Evolutionary conservation across 495 filamentous ascomycete species (phyloP), one percentile per base, ranked within the genome.

Genomic region (Parachaetomium inaequale): DNA sequence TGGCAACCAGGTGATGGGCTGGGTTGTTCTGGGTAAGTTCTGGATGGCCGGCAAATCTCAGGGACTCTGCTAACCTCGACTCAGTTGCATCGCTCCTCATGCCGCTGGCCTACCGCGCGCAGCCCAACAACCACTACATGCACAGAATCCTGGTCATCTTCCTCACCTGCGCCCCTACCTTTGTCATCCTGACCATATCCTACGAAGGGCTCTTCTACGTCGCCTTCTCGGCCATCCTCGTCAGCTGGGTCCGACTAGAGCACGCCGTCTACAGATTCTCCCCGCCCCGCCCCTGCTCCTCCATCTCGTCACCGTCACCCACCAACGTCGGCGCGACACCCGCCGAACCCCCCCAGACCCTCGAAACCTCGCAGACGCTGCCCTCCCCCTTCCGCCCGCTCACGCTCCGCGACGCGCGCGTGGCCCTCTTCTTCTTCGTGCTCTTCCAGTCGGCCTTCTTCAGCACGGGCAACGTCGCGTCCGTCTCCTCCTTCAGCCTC

Each of bases 191-290:
- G 62, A 96, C 92, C 26, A 98, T 97, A 72, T 96, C 92, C 19
- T 99, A 96, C 79, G 95, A 99, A 73, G 94, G 95, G 0, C 80
- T 99, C 4, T 99, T 99, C 76, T 98, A 96, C 78, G 82, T 96
- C 64, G 86, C 87, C 21, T 98, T 97, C 75, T 92, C 86, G 69
- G 78, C 88, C 47, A 87, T 88, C 23, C 80, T 99, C 11, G 80
- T 96, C 60, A 88, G 86, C 62, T 99, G 95, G 95, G 91, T 96
- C 23, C 85, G 86, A 25, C 79, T 98, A 0, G 95, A 99, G 71
- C 88, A 96, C 66, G 88, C 84, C 40, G 82, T 91, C 58, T 88
- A 91, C 72, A 75, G 76, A 3, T 84, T 85, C 63, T 62, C 65
- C 43, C 63, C 69, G 32, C 62, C 61, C 40, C 69, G 59, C 46